These are phyloP conservation scores for Tulasnella sp. DNA, from an alignment of 768 basidiomycete species.

Conservation along the genomic window DNA sequence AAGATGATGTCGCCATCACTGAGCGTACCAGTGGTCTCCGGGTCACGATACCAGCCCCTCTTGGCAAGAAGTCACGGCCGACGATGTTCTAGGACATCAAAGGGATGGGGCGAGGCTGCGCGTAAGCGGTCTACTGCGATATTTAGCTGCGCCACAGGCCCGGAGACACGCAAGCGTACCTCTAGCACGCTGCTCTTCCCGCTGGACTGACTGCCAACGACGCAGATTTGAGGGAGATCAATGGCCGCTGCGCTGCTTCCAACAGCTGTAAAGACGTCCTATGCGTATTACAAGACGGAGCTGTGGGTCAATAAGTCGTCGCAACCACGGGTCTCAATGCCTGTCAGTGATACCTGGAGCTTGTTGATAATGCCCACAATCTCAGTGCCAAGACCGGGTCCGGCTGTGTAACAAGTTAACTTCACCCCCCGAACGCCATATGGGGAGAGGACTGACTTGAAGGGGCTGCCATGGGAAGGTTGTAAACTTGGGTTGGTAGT, in stretches of 20 bases:
- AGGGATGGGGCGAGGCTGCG: neutral
- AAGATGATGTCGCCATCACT: neutral
- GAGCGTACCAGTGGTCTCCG: slow-evolving; percentile 77
- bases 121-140: neutral
- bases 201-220: slow-evolving; percentile 83
- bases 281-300: neutral
- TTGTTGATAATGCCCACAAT: slow-evolving; percentile 77
- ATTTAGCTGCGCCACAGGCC: neutral
- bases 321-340: too few species aligned
- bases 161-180: slow-evolving; percentile 39
- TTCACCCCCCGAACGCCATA: neutral
- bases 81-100: slow-evolving; percentile 68
- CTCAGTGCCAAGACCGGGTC: slow-evolving; percentile 54
- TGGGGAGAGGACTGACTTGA: neutral
- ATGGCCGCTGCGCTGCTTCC: slow-evolving; percentile 66
- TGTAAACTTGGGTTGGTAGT: neutral
- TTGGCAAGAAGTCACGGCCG: slow-evolving; percentile 94
- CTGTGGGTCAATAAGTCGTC: neutral
- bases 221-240: slow-evolving; percentile 88
- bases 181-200: slow-evolving; percentile 90
- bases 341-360: slow-evolving; percentile 55
- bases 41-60: slow-evolving; percentile 98
- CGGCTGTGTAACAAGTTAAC: slow-evolving; percentile 8
- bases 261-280: slow-evolving; percentile 74
- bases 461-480: neutral